Evolutionary conservation across 1,139 yeast genomes (phyloP).

Genomic region (Protomyces gravidus): DNA sequence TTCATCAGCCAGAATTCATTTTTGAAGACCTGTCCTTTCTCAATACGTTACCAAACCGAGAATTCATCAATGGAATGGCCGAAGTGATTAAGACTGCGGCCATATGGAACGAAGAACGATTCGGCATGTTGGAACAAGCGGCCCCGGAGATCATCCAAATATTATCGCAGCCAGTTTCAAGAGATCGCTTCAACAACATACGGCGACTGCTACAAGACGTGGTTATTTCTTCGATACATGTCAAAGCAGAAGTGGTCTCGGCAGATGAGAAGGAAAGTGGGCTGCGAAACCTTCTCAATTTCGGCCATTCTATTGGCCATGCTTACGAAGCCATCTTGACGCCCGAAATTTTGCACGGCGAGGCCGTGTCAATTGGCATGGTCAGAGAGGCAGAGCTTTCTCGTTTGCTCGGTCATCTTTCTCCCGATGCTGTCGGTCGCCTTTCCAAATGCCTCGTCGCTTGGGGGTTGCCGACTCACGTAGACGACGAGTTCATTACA

Average conservation of each 20-base stretch:
- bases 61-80: conserved; percentile 96
- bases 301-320: conserved; percentile 97
- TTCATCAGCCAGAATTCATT: conserved; percentile 91
- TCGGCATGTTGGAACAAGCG: conserved; percentile 73
- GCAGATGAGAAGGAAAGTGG: conserved; percentile 96
- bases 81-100: conserved; percentile 98
- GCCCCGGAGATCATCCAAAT: conserved; percentile 64
- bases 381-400: conserved; percentile 91
- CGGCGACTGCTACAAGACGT: conserved; percentile 69
- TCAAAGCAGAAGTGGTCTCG: conserved; percentile 91
- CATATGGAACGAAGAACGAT: conserved; percentile 89
- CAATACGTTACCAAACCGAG: conserved; percentile 84
- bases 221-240: conserved; percentile 79
- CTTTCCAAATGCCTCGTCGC: conserved; percentile 74
- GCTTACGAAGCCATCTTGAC: conserved; percentile 96
- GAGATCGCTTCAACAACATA: conserved; percentile 43
- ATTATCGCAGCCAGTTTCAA: conserved; percentile 38
- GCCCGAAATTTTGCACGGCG: conserved; percentile 96
- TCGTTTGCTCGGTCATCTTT: conserved; percentile 78
- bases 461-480: conserved; percentile 77
- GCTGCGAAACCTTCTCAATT: conserved; percentile 81
- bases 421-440: conserved; percentile 93
- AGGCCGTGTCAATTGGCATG: conserved; percentile 94
- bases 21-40: conserved; percentile 85
- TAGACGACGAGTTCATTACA: conserved; percentile 67